These are phyloP conservation scores for Metschnikowia kofuensis DNA, from an alignment of 805 yeast genomes.

Conservation along the genomic window DNA sequence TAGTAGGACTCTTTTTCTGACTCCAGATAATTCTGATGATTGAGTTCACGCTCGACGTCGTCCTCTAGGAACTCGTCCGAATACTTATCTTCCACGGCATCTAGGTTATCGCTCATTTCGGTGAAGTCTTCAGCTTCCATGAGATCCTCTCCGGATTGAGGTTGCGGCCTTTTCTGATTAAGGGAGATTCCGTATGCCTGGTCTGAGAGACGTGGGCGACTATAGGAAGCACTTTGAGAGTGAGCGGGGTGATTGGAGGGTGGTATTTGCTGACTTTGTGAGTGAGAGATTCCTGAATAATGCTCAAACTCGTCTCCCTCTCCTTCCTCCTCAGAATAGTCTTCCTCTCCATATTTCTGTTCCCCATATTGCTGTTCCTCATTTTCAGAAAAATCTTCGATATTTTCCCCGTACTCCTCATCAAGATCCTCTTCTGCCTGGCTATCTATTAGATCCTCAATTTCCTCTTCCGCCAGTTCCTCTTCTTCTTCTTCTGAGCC, in stretches of 20 bases:
- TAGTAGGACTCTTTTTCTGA: conserved; percentile 2
- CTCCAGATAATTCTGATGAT: not conserved
- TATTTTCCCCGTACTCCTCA: not conserved
- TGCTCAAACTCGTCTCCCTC: too few species aligned
- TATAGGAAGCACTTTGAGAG: too few species aligned
- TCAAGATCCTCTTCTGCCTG: conserved; percentile 1
- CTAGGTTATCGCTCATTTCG: conserved; percentile 5
- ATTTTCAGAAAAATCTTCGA: not conserved
- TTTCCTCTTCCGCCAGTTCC: not conserved
- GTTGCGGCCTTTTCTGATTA: not conserved
- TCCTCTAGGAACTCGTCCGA: conserved; percentile 5
- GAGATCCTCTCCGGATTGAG: not conserved
- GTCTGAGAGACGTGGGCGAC: too few species aligned
- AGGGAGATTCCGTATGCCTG: too few species aligned
- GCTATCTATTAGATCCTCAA: not conserved
- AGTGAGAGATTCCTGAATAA: too few species aligned
- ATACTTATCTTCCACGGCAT: conserved; percentile 4
- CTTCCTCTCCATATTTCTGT: not conserved
- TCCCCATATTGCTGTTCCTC: too few species aligned
- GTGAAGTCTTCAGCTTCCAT: conserved; percentile 5
- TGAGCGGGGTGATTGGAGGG: too few species aligned
- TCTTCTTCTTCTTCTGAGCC: conserved; percentile 5
- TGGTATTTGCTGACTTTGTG: too few species aligned
- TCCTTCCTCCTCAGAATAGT: not conserved
- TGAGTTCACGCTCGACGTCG: conserved; percentile 6